Evolutionary conservation across 2,329 filamentous ascomycete genomes (phyloP), one percentile per base, ranked within the genome.

Genomic region (Monosporascus cannonballus): DNA sequence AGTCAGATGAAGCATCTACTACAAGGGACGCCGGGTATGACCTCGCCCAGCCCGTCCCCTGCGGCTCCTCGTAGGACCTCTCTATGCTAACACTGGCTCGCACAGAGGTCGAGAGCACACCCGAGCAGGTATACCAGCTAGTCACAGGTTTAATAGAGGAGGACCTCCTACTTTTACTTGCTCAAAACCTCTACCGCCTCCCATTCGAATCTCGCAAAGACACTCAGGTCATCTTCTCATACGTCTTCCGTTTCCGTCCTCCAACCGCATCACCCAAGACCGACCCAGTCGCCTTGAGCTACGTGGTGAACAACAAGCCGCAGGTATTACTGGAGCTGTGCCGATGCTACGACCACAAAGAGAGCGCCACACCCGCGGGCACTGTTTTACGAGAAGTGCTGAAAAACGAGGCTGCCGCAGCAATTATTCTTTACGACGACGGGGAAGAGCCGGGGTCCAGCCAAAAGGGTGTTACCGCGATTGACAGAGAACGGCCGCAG

Each of bases 181-280:
- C 93, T 20, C 80, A 86, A 55, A 87, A 87, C 66, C 87, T 99
- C 46, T 85, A 90, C 71, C 83, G 86, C 49, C 81, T 99, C 4
- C 91, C 93, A 0, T 99, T 99, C 75, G 94, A 99, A 75, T 90
- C 92, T 38, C 86, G 93, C 65, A 97, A 96, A 76, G 93, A 96
- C 67, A 89, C 90, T 14, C 93, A 96, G 69, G 89, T 94, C 57
- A 94, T 96, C 68, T 94, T 97, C 74, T 96, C 91, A 41, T 94
- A 93, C 69, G 88, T 95, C 61, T 90, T 96, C 68, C 89, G 92
- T 59, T 96, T 94, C 76, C 89, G 89, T 58, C 87, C 87, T 6
- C 77, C 83, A 42, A 82, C 80, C 44, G 81, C 80, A 2, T 83
- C 85, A 20, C 77, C 81, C 14, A 84, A 85, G 64, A 81, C 79